Percentiles rank a stretch among this genome's conserved stretches.
phyloP scores from a whole-genome alignment of 192 early-diverging fungal genomes.

The Linnemannia elongata region DNA sequence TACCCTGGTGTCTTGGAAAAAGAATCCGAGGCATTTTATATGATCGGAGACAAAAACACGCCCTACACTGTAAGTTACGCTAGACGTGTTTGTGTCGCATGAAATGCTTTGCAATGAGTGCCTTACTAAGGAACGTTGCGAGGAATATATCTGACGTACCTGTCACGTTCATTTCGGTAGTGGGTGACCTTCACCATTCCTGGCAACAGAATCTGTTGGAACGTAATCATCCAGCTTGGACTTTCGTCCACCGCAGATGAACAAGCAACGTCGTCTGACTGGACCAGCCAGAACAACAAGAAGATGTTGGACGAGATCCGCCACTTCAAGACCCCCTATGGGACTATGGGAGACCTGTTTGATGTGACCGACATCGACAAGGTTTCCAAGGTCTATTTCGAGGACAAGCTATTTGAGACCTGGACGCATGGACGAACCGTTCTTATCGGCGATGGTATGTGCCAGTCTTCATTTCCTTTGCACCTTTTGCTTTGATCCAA shows the following conservation, averaged over 20 bases:
- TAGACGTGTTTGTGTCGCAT: background rate
- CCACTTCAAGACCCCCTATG: conserved; percentile 10
- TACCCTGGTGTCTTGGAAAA: conserved; percentile 11
- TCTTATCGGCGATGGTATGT: no score
- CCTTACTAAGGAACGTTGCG: no score
- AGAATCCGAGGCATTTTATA: background rate
- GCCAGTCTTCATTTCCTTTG: no score
- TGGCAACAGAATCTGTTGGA: no score
- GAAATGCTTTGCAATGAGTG: no score
- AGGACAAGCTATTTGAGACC: no score
- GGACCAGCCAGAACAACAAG: background rate
- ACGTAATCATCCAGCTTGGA: no score
- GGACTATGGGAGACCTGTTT: conserved; percentile 16
- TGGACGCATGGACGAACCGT: no score
- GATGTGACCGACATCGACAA: background rate
- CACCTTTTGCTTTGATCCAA: no score
- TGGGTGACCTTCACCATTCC: no score
- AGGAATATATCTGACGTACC: no score
- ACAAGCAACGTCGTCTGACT: background rate
- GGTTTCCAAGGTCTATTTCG: background rate
- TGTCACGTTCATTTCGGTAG: no score
- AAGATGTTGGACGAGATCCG: conserved; percentile 10
- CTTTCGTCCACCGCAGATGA: background rate
- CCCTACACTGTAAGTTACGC: background rate
- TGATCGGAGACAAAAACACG: conserved; percentile 1